Base-by-base conservation (phyloP, 306 rosid genomes). In the Biancaea sappan region DNA sequence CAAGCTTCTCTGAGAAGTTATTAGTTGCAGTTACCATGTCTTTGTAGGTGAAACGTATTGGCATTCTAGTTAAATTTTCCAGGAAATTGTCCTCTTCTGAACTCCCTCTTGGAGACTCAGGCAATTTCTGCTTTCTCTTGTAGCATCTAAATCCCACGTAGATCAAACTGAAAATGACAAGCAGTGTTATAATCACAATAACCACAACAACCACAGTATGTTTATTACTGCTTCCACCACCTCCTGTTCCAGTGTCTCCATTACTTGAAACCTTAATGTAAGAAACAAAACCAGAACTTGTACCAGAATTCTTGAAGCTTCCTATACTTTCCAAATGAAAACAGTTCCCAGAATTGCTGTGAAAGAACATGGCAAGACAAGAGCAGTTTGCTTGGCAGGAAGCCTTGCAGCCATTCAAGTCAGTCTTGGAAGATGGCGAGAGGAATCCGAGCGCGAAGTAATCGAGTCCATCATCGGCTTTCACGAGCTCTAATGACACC, bases 41-140 rank as follows among this genome's bases (percentile, higher is more conserved):
- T 50, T 41, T 75, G 84, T 84, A 92, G 62, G 85, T 86, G 80
- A 69, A 94, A 53, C 99, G 96, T 35, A 90, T 57, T 0, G 97
- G 93, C 89, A 89, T 76, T 32, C 97, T 93, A 0, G 95, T 66
- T 35, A 94, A 77, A 78, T 72, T 85, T 83, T 87, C 95, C 81
- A 88, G 77, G 87, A 91, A 94, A 80, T 87, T 90, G 73, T 87
- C 97, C 84, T 94, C 98, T 44, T 90, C 98, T 12, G 98, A 90
- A 56, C 59, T 65, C 50, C 82, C 92, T 6, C 28, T 28, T 37
- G 88, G 81, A 38, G 94, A 79, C 40, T 73, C 83, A 1, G 88
- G 86, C 41, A 61, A 22, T 12, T 61, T 83, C 54, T 53, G 80
- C 83, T 74, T 90, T 70, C 40, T 87, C 82, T 57, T 79, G 80